A percentile compares a stretch with the other conserved stretches of the same genome.
phyloP scores from a whole-genome alignment of 2,329 filamentous ascomycete species.

The Colletotrichum trifolii region DNA sequence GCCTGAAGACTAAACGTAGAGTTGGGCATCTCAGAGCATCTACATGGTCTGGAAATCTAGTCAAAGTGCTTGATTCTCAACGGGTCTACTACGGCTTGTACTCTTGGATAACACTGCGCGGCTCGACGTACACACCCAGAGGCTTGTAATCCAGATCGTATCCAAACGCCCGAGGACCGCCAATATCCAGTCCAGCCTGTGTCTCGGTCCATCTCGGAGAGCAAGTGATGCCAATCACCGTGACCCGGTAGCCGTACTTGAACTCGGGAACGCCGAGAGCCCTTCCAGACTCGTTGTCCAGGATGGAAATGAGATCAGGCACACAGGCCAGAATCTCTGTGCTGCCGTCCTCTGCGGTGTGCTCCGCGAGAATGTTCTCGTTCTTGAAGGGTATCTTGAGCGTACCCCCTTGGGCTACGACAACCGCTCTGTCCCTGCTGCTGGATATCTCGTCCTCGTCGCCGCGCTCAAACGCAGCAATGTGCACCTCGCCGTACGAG shows the following conservation, averaged over 20 bases:
- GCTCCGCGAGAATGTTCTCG: conserved; percentile 64
- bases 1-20: not conserved
- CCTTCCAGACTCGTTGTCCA: conserved; percentile 67
- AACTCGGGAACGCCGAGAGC: conserved; percentile 69
- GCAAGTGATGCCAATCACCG: conserved; percentile 64
- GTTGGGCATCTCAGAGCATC: not conserved
- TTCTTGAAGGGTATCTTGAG: conserved; percentile 44
- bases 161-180: conserved; percentile 52
- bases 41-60: not conserved
- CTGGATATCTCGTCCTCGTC: conserved; percentile 37
- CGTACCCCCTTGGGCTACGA: conserved; percentile 37
- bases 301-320: conserved; percentile 66
- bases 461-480: conserved; percentile 40
- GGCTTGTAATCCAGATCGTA: conserved; percentile 59
- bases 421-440: not conserved
- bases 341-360: conserved; percentile 48
- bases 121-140: conserved; percentile 62
- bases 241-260: conserved; percentile 62
- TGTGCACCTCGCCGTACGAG: conserved; percentile 56
- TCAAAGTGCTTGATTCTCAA: too few relatives aligned
- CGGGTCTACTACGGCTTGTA: conserved; percentile 16
- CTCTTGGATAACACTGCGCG: conserved; percentile 61
- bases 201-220: conserved; percentile 65
- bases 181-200: conserved; percentile 58
- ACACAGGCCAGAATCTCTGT: conserved; percentile 59